These are phyloP conservation scores for Priceomyces haplophilus DNA, from an alignment of 805 yeast genomes.

Conservation along the genomic window DNA sequence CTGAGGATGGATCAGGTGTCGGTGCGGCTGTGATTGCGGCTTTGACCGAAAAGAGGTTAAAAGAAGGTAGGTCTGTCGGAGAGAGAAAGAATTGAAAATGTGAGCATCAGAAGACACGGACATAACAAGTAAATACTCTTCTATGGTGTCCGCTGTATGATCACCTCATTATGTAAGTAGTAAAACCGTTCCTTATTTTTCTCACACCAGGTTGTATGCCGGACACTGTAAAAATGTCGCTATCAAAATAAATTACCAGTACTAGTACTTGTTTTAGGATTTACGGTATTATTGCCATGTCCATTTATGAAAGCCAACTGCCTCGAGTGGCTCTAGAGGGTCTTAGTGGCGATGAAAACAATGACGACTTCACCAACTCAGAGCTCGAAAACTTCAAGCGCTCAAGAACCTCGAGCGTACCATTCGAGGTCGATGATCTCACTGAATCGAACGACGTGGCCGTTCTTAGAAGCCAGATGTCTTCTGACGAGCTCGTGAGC, in stretches of 20 bases:
- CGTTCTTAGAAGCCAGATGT: conserved; percentile 23
- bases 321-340: not conserved
- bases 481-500: conserved; percentile 30
- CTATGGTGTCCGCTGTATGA: too few species aligned
- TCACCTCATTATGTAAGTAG: too few species aligned
- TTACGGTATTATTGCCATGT: not conserved
- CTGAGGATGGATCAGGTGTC: conserved; percentile 98
- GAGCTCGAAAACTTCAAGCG: not conserved
- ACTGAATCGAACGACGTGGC: conserved; percentile 16
- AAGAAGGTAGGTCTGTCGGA: conserved; percentile 69
- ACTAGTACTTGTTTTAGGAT: too few species aligned
- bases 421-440: not conserved
- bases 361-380: not conserved
- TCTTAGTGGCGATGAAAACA: conserved; percentile 1
- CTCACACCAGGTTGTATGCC: too few species aligned
- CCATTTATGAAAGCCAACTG: not conserved
- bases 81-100: conserved; percentile 4
- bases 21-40: conserved; percentile 99
- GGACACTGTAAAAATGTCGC: too few species aligned
- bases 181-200: too few species aligned
- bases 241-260: too few species aligned
- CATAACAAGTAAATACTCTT: too few species aligned
- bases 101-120: too few species aligned
- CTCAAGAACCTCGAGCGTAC: not conserved
- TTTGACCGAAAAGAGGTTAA: conserved; percentile 76